Conservation (phyloP, 768 basidiomycete species). For the Vararia minispora region DNA sequence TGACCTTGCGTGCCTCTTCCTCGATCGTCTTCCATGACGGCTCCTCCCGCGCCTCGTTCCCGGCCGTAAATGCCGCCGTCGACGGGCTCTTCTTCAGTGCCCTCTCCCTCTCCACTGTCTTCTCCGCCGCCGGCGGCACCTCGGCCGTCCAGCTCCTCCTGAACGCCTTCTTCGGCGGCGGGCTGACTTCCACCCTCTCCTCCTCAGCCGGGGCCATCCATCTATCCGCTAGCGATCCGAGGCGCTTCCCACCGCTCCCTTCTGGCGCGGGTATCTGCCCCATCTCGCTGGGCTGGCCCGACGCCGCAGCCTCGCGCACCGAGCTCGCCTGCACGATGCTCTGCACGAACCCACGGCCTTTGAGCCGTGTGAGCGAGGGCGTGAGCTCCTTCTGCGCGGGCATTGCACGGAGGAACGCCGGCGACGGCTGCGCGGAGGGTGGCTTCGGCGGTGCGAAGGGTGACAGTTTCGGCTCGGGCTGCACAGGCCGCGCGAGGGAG, state of each 20-base stretch:
- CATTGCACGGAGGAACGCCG: slow-evolving; percentile 49
- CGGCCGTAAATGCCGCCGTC: too few relatives aligned
- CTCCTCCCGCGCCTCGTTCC: too few relatives aligned
- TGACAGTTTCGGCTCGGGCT: slow-evolving; percentile 36
- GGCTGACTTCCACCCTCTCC: neutral
- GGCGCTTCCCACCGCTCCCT: slow-evolving; percentile 1
- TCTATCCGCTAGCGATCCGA: slow-evolving; percentile 5
- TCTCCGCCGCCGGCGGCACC: too few relatives aligned
- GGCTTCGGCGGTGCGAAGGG: slow-evolving; percentile 33
- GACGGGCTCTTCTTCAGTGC: too few relatives aligned
- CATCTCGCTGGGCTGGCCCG: slow-evolving; percentile 22
- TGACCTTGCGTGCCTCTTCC: too few relatives aligned
- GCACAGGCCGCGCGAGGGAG: slow-evolving; percentile 42
- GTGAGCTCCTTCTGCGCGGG: slow-evolving; percentile 58
- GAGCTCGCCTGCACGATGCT: slow-evolving; percentile 67
- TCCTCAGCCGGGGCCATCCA: slow-evolving; percentile 5
- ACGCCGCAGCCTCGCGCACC: slow-evolving; percentile 28
- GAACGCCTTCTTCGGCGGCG: too few relatives aligned
- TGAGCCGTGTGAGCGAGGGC: slow-evolving; percentile 71
- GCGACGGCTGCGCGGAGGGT: slow-evolving; percentile 33
- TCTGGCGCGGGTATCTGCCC: slow-evolving; percentile 1
- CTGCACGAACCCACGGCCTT: slow-evolving; percentile 81
- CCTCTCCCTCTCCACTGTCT: too few relatives aligned
- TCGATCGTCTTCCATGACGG: too few relatives aligned
- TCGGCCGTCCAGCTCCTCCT: too few relatives aligned